phyloP scores from a whole-genome alignment of 495 filamentous ascomycete species.

The Polyplosphaeria fusca region DNA sequence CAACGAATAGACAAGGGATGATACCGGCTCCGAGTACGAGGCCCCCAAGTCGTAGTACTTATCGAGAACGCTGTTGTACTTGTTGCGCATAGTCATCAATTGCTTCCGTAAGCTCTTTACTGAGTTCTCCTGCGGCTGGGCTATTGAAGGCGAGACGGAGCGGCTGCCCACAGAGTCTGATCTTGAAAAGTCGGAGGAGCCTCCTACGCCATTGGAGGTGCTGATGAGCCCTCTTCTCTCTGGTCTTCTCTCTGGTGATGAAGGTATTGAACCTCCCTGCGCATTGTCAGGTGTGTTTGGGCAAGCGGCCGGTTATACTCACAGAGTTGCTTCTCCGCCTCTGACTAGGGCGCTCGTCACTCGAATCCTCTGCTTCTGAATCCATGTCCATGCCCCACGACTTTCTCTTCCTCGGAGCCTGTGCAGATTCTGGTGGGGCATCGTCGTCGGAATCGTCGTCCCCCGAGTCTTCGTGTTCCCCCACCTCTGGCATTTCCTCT shows the following conservation, averaged over 20 bases:
- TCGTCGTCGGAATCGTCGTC: slow-evolving; percentile 32
- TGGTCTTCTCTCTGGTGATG: slow-evolving; percentile 46
- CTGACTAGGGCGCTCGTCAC: slow-evolving; percentile 68
- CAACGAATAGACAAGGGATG: slow-evolving; percentile 86
- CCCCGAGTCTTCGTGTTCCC: slow-evolving; percentile 52
- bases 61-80: slow-evolving; percentile 68
- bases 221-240: slow-evolving; percentile 33
- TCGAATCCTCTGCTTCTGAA: slow-evolving; percentile 61
- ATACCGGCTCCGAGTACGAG: slow-evolving; percentile 92
- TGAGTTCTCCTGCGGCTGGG: slow-evolving; percentile 59
- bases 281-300: slow-evolving; percentile 4
- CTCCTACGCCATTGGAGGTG: slow-evolving; percentile 17
- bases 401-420: slow-evolving; percentile 67
- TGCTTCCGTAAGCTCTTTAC: slow-evolving; percentile 65
- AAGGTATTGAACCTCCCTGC: slow-evolving; percentile 59
- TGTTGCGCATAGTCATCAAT: slow-evolving; percentile 68
- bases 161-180: slow-evolving; percentile 50
- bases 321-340: slow-evolving; percentile 85
- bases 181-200: slow-evolving; percentile 47
- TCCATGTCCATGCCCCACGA: slow-evolving; percentile 75
- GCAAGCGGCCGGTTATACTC: slow-evolving; percentile 38
- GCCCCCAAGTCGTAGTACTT: slow-evolving; percentile 82
- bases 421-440: slow-evolving; percentile 24
- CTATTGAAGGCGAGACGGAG: slow-evolving; percentile 50
- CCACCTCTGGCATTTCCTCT: slow-evolving; percentile 84